Evolutionary conservation across 768 basidiomycete species (phyloP).

Genomic region (Rhodosporidiobolus odoratus): DNA sequence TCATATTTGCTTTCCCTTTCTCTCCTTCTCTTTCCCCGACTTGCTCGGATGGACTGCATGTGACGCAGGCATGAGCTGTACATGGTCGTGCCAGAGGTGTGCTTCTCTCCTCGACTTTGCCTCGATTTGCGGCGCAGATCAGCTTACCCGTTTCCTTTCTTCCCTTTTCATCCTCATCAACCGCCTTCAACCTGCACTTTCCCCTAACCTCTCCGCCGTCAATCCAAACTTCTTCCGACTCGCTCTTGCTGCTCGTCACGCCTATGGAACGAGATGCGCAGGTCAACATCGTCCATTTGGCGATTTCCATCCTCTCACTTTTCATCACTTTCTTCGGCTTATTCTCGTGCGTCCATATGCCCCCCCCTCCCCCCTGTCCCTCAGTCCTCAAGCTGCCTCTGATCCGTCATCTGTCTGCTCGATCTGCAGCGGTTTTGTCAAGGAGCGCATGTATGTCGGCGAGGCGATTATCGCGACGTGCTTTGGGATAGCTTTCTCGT

Average conservation of each 20-base stretch:
- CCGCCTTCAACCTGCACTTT: background rate
- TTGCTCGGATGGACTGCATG: no score
- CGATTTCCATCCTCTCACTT: slow-evolving; percentile 26
- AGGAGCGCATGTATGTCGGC: slow-evolving; percentile 87
- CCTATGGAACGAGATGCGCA: background rate
- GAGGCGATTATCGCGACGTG: slow-evolving; percentile 95
- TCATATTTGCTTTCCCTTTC: background rate
- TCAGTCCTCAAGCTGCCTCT: background rate
- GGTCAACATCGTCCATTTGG: slow-evolving; percentile 40
- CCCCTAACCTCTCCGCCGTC: background rate
- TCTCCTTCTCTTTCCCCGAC: no score
- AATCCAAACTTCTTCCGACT: background rate
- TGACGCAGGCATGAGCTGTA: slow-evolving; percentile 25
- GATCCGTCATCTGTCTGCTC: background rate
- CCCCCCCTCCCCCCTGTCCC: background rate
- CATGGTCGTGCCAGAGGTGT: slow-evolving; percentile 28
- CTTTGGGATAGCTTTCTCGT: slow-evolving; percentile 61
- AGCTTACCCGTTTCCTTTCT: background rate
- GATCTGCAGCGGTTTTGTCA: slow-evolving; percentile 56
- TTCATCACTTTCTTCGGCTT: slow-evolving; percentile 40
- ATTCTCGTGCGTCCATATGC: slow-evolving; percentile 31
- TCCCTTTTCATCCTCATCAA: background rate
- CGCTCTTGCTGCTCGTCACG: background rate
- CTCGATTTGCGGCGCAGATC: background rate
- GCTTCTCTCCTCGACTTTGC: background rate